These are phyloP conservation scores for Cornus kousa DNA, from an alignment of 148 eudicot genomes.

Conservation along the genomic window DNA sequence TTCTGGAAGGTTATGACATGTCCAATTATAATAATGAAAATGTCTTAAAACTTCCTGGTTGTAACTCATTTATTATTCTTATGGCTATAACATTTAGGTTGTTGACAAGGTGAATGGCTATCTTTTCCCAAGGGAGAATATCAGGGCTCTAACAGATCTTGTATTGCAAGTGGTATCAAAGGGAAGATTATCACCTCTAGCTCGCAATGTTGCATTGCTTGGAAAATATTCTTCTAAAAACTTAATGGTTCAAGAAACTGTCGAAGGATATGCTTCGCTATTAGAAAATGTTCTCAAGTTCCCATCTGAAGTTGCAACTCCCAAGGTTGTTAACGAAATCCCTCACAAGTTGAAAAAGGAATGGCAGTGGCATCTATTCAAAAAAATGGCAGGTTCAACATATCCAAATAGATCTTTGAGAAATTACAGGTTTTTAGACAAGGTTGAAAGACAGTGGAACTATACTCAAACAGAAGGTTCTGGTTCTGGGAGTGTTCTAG, in stretches of 20 bases:
- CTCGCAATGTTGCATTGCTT: constrained; percentile 59
- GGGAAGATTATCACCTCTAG: constrained; percentile 59
- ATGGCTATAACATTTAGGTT: constrained; percentile 47
- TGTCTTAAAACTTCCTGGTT: too few species aligned
- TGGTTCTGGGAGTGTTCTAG: constrained; percentile 22
- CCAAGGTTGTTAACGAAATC: constrained; percentile 50
- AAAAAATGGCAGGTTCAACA: constrained; percentile 28
- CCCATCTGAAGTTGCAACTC: constrained; percentile 75
- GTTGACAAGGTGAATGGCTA: constrained; percentile 85
- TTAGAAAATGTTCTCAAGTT: constrained; percentile 58
- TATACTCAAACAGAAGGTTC: constrained; percentile 27
- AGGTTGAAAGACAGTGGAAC: constrained; percentile 43
- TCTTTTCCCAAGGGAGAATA: constrained; percentile 74
- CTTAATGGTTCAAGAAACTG: constrained; percentile 63
- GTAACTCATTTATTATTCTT: not conserved
- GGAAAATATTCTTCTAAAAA: constrained; percentile 67
- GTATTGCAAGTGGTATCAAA: constrained; percentile 51
- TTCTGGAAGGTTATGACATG: too few species aligned
- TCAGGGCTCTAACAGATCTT: constrained; percentile 44
- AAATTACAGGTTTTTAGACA: constrained; percentile 38
- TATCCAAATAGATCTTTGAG: constrained; percentile 33
- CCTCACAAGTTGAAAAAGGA: constrained; percentile 53
- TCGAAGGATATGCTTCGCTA: constrained; percentile 71
- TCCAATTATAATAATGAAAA: not conserved
- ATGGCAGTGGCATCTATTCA: constrained; percentile 73